Percentiles rank a stretch among this genome's conserved stretches.
phyloP scores from a whole-genome alignment of 305 asterid species.

The Ilex paraguariensis region DNA sequence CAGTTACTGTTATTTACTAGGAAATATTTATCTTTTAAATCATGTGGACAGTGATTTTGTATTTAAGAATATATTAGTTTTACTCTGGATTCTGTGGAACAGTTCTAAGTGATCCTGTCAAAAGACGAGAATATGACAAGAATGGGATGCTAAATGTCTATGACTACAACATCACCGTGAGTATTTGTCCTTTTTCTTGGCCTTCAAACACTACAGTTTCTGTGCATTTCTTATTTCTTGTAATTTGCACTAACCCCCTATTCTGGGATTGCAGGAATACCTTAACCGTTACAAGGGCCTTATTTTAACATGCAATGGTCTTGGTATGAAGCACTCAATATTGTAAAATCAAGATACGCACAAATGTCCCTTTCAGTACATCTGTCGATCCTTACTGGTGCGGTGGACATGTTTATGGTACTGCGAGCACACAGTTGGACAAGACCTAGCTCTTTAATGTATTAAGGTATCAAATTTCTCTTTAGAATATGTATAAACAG shows the following conservation, averaged over 20 bases:
- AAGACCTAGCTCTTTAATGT: constrained; percentile 13
- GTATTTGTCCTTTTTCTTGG: constrained; percentile 10
- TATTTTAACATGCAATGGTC: constrained; percentile 85
- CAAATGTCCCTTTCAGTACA: neutral
- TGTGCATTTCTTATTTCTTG: too few relatives aligned
- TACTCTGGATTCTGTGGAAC: constrained; percentile 21
- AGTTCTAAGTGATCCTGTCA: constrained; percentile 82
- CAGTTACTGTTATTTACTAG: too few relatives aligned
- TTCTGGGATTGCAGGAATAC: constrained; percentile 59
- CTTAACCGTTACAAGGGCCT: constrained; percentile 91
- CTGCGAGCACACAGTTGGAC: constrained; percentile 22
- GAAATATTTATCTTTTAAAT: too few relatives aligned
- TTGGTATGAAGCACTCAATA: constrained; percentile 79
- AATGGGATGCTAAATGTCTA: constrained; percentile 58
- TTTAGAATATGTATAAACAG: constrained; percentile 1
- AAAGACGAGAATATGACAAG: constrained; percentile 81
- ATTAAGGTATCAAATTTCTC: neutral
- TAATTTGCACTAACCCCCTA: too few relatives aligned
- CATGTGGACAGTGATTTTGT: too few relatives aligned
- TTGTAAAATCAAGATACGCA: constrained; percentile 35
- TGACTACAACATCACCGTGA: constrained; percentile 63
- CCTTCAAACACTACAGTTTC: constrained; percentile 1
- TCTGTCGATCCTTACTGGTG: constrained; percentile 11
- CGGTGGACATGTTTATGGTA: constrained; percentile 20
- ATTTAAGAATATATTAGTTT: too few relatives aligned